Evolutionary conservation across 139 green algal species (phyloP), one percentile per base, ranked within the genome.

Genomic region (Tetraselmis chui): DNA sequence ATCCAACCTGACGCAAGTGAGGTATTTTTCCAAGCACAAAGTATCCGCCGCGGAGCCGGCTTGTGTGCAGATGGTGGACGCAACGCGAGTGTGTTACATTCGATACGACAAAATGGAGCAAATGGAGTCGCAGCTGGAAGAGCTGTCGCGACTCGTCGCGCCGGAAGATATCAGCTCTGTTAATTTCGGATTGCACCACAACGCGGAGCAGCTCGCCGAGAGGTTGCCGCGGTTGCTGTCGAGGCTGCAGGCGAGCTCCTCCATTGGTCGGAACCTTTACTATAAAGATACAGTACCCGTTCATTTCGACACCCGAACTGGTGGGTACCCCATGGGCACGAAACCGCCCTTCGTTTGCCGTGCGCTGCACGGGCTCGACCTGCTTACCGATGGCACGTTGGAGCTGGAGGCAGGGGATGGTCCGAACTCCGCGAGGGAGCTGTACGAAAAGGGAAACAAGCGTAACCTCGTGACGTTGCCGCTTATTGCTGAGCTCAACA

Each of bases 211-310:
- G 45, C 45, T 67, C 11, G 18, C 18, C 45, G 11, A 25, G 11
- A 18, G 45, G 11, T 18, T 67, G 11, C 11, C 5, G 45, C 5
- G 18, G 45, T 18, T 67, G 45, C 45, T 67, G 45, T 18, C 18
- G 11, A 5, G 45, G 18, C 5, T 67, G 5, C 45, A 18, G 45
- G 18, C 5, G 45, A 67, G n/a, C n/a, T n/a, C 45, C 45, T 18
- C 45, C 11, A 5, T 67, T 67, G 45, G 45, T 5, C 5, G 11
- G 18, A 30, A 59, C 23, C 29, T 82, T 1, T 18, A 84, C 23
- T 86, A 76, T 76, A 82, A 84, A 59, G 83, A 86, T 30, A 86
- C 80, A 1, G 74, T 79, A 23, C 58, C 80, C 23, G 79, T 84
- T 31, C 83, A 86, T 78, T 86, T 86, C 45, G 28, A 82, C 23